Base-by-base conservation (phyloP, 768 basidiomycete species). In the Mycena metata region DNA sequence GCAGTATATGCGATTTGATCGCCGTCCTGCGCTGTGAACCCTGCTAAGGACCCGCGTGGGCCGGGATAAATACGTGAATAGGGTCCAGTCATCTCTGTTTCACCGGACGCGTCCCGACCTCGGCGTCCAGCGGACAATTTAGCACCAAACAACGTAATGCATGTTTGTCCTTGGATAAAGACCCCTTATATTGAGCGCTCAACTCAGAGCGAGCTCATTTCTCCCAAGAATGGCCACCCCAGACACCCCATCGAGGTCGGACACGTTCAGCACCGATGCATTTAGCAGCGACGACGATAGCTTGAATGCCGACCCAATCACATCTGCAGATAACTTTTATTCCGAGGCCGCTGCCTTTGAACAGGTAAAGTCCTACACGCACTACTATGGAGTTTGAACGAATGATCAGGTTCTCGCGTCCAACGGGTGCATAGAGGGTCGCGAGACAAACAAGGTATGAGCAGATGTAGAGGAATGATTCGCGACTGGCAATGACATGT, bases 261-360 rank as follows among this genome's bases (percentile, higher is more conserved):
- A 70, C 24, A 69, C 67, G 24, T 30, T 49, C 58, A 62, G 33
- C n/a, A n/a, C n/a, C n/a, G n/a, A n/a, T n/a, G n/a, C n/a, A n/a
- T n/a, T n/a, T n/a, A n/a, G n/a, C 36, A 45, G 42, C 26, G 69
- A 71, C 21, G 61, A 67, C 5, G 60, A 58, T 5, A 65, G 35
- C 56, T n/a, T 58, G 1, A 21, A 52, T 8, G 36, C 43, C 16
- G 39, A 55, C 15, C 50, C 49, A 1, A 21, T 56, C 12, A 1
- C 23, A 19, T 54, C 43, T 47, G 30, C 60, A 10, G 66, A 69
- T 19, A 60, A 65, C 19, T 58, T 68, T 26, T 62, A 60, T 33
- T 36, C 63, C 13, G 54, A 60, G 21, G 59, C 67, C 7, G 46
- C 17, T 13, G 54, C 35, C 0, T 71, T 71, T 47, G 60, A 71